Percentiles rank a stretch among this genome's conserved stretches.
phyloP scores from a whole-genome alignment of 352 stramenopile species.

The Phytophthora crassamura region DNA sequence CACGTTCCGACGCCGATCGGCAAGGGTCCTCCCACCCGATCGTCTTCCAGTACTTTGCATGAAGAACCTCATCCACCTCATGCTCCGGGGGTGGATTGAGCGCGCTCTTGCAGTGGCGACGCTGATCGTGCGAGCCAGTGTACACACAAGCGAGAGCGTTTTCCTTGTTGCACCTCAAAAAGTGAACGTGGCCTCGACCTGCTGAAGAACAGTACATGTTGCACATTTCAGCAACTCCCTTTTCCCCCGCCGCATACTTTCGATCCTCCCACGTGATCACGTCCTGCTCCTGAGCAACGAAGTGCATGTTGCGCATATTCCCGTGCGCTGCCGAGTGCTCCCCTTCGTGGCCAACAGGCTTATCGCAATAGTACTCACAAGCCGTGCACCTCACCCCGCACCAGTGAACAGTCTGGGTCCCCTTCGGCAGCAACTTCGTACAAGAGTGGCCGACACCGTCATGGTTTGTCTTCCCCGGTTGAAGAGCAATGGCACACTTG shows the following conservation, averaged over 20 bases:
- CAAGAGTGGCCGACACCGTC: conserved; percentile 30
- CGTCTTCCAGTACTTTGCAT: conserved; percentile 55
- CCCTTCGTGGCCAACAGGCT: conserved; percentile 39
- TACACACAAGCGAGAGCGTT: conserved; percentile 39
- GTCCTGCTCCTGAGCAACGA: conserved; percentile 33
- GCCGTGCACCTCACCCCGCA: conserved; percentile 38
- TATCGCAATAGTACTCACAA: conserved; percentile 58
- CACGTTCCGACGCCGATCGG: conserved; percentile 31
- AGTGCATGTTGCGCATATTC: conserved; percentile 62
- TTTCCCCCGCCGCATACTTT: conserved; percentile 43
- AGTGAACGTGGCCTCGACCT: conserved; percentile 55
- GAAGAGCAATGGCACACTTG: conserved; percentile 37
- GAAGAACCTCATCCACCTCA: conserved; percentile 53
- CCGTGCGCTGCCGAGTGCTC: conserved; percentile 50
- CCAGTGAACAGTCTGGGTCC: conserved; percentile 30
- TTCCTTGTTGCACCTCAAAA: conserved; percentile 41
- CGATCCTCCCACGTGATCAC: conserved; percentile 31
- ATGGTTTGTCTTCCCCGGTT: conserved; percentile 28
- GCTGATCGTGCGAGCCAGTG: conserved; percentile 28
- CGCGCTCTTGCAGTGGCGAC: conserved; percentile 39
- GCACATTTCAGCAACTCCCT: conserved; percentile 57
- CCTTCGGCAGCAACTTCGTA: conserved; percentile 25
- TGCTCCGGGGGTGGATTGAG: conserved; percentile 29
- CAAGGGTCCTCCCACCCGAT: conserved; percentile 63
- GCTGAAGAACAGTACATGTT: conserved; percentile 53